Evolutionary conservation across 176 grass and related monocot genomes (phyloP).

Genomic region (Elymus sibiricus): DNA sequence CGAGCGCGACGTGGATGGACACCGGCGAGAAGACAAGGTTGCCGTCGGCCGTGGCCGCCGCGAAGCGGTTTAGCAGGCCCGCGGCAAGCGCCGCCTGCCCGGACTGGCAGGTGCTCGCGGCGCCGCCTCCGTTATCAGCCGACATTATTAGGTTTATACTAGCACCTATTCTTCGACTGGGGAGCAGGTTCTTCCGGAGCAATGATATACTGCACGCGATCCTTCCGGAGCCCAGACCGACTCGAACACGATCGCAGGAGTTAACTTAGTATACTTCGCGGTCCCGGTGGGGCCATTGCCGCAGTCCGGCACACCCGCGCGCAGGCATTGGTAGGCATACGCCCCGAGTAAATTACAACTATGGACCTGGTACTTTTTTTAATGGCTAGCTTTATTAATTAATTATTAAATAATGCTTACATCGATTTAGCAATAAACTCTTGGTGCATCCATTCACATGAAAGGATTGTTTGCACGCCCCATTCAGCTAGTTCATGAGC

Average conservation of each 20-base stretch:
- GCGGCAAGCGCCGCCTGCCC: background rate
- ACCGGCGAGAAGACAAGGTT: constrained; percentile 10
- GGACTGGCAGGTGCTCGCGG: background rate
- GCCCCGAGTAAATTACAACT: too few species aligned
- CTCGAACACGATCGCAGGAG: background rate
- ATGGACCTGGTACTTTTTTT: too few species aligned
- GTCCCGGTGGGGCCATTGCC: too few species aligned
- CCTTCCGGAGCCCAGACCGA: background rate
- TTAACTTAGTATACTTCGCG: too few species aligned
- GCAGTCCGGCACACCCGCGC: too few species aligned
- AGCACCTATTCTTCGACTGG: background rate
- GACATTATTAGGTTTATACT: background rate
- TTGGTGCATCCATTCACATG: too few species aligned
- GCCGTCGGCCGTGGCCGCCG: background rate
- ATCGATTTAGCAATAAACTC: too few species aligned
- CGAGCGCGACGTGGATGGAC: background rate
- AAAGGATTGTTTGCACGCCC: too few species aligned
- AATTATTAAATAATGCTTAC: too few species aligned
- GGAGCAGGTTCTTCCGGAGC: background rate
- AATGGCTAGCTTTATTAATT: too few species aligned
- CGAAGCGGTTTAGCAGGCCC: background rate
- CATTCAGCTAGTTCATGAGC: too few species aligned
- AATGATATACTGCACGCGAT: background rate
- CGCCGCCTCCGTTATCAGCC: background rate
- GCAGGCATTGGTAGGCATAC: too few species aligned